Base-by-base conservation (phyloP, 768 basidiomycete species). In the Rickenella mellea region DNA sequence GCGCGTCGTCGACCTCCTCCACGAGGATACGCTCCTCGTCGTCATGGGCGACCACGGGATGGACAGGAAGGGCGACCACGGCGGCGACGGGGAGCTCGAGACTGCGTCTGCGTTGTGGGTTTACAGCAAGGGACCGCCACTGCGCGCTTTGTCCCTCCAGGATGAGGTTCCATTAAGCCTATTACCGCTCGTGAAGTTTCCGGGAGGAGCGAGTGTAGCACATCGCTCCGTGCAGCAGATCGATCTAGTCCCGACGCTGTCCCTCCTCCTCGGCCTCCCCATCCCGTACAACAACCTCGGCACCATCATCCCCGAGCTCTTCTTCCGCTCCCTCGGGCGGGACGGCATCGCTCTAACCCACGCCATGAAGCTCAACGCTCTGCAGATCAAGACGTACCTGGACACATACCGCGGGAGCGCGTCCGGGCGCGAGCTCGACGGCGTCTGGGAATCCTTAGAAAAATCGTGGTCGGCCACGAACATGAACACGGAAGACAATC, bases 251-350 rank as follows among this genome's bases (percentile, higher is more conserved):
- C 90, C 94, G 0, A 82, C 91, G 0, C 62, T 98, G 15, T 82
- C 91, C 0, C 76, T 97, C 14, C 74, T 96, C 12, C 78, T 98
- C 8, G 94, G 96, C 11, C 67, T 96, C 2, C 90, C 93, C 0
- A 86, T 99, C 29, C 96, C 96, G 0, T 97, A 83, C 66, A 96
- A 93, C 60, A 97, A 93, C 51, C 80, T 99, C 8, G 96, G 96
- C 0, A 78, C 71, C 4, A 64, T 96, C 45, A 88, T 99, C 24
- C 94, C 96, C 0, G 94, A 98, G 55, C 63, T 94, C 8, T 97
- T 99, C 61, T 75, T 74, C 65, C 71, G 73, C 37, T 47, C 49
- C 27, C 51, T 55, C 2, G 63, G 66, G 8, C 45, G 56, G 9
- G 57, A 59, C 10, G 10, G 9, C 10, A 36, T 9, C 15, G 52